Evolutionary conservation across 2,329 filamentous ascomycete species (phyloP).

Genomic region (Thermochaetoides dissita): DNA sequence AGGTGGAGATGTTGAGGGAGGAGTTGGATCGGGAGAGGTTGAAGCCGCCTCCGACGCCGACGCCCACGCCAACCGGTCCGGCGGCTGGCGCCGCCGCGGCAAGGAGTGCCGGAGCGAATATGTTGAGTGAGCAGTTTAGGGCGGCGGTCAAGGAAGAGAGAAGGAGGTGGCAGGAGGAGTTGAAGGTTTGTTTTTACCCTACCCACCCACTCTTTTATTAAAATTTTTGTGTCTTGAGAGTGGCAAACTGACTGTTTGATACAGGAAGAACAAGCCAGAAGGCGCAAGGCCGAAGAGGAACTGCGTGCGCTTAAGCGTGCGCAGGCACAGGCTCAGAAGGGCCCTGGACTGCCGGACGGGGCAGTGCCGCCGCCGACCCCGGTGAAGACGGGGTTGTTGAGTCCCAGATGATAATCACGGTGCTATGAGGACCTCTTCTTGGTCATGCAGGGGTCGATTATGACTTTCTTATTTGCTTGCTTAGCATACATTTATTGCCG

Average conservation of each 20-base stretch:
- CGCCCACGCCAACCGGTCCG: constrained; percentile 9
- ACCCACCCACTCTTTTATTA: neutral
- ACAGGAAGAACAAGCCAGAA: constrained; percentile 36
- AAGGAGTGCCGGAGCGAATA: constrained; percentile 30
- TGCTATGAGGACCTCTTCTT: no score
- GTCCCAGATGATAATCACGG: constrained; percentile 13
- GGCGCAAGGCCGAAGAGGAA: constrained; percentile 38
- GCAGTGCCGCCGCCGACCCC: constrained; percentile 13
- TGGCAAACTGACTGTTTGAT: constrained; percentile 4
- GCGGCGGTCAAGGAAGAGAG: constrained; percentile 42
- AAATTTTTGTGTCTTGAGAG: neutral
- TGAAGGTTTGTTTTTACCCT: constrained; percentile 27
- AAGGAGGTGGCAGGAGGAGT: constrained; percentile 41
- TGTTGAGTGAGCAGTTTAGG: constrained; percentile 43
- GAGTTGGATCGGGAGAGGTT: constrained; percentile 37
- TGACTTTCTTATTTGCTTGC: neutral
- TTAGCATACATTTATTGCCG: no score
- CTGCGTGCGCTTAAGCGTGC: constrained; percentile 28
- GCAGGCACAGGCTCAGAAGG: no score
- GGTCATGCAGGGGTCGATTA: neutral
- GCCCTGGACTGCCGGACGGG: constrained; percentile 3
- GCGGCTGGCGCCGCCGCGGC: constrained; percentile 20
- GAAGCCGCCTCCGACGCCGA: constrained; percentile 20
- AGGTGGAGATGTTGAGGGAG: constrained; percentile 27
- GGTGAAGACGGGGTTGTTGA: constrained; percentile 29